Evolutionary conservation across 352 stramenopile species (phyloP).

Genomic region (Phytophthora cryptogea): DNA sequence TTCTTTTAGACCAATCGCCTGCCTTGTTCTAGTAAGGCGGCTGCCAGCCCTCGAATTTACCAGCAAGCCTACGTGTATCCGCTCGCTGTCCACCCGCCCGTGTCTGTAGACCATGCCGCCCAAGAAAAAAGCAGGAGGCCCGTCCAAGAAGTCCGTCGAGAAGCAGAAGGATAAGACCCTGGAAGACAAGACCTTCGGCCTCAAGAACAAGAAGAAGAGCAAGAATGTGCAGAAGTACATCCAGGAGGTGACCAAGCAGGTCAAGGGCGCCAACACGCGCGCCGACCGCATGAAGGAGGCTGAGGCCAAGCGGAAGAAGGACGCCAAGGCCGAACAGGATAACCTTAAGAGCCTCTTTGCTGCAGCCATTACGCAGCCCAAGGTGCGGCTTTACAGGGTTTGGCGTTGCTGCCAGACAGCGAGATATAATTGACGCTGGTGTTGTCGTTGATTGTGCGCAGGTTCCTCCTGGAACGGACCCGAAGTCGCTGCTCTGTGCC

Average conservation of each 20-base stretch:
- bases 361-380: constrained; percentile 86
- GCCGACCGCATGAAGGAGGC: constrained; percentile 80
- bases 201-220: constrained; percentile 99
- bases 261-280: constrained; percentile 80
- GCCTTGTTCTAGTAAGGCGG: constrained; percentile 6
- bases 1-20: constrained; percentile 25
- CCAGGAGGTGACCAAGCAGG: constrained; percentile 89
- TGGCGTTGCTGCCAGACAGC: neutral
- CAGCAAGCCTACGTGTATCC: constrained; percentile 7
- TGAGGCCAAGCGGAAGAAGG: constrained; percentile 77
- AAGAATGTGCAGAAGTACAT: constrained; percentile 96
- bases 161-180: constrained; percentile 94
- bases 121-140: constrained; percentile 61
- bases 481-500: constrained; percentile 88
- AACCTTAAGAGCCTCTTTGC: constrained; percentile 85
- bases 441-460: constrained; percentile 27
- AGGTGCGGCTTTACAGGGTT: constrained; percentile 38
- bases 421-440: neutral
- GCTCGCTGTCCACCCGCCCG: constrained; percentile 4
- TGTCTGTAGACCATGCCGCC: constrained; percentile 55
- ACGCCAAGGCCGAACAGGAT: constrained; percentile 86
- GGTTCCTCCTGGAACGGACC: constrained; percentile 86
- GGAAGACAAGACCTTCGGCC: constrained; percentile 99
- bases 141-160: constrained; percentile 88
- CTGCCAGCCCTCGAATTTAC: constrained; percentile 18